Base-by-base conservation (phyloP, 768 basidiomycete species). In the Pholiota molesta region DNA sequence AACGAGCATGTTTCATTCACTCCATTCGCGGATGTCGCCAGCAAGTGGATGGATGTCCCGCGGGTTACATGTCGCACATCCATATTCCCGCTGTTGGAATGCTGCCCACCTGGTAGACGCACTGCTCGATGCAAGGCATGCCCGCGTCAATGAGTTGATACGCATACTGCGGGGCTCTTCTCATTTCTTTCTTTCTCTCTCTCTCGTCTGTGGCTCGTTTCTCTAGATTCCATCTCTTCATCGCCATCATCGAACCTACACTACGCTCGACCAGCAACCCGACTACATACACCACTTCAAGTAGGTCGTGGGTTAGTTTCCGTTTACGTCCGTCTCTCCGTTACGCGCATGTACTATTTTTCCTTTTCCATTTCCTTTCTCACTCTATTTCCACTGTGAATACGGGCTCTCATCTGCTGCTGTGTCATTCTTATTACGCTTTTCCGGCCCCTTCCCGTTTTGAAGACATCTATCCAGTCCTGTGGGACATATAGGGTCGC, bases 391-490 rank as follows among this genome's bases (percentile, higher is more conserved):
- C 54, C 51, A 57, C 55, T 65, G 58, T 68, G 68, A 67, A 63
- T 63, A 65, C 61, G 62, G 69, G 60, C 59, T 62, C 37, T 63
- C 61, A 62, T 69, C 64, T 66, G 64, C 62, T 71, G 68, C 66
- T 72, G 52, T 68, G 52, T 68, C 66, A 65, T 68, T 63, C 62
- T 66, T 62, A 57, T 66, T 56, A 54, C 57, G 60, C 57, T 42
- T 66, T 66, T 49, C 47, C 44, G 56, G 37, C 33, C 68, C 68
- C 67, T 68, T 71, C 72, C 69, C 68, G 62, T 71, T 73, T 75
- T 71, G 74, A 83, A 73, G 85, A 86, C 85, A 81, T 86, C 86
- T 81, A 84, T 84, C 86, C 82, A 78, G 85, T 86, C 83, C 74
- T 65, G 71, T 69, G 76, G 77, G 80, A 55, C 56, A 49, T 59